Evolutionary conservation across 345 rosid species (phyloP).

Genomic region (Populus euphratica): DNA sequence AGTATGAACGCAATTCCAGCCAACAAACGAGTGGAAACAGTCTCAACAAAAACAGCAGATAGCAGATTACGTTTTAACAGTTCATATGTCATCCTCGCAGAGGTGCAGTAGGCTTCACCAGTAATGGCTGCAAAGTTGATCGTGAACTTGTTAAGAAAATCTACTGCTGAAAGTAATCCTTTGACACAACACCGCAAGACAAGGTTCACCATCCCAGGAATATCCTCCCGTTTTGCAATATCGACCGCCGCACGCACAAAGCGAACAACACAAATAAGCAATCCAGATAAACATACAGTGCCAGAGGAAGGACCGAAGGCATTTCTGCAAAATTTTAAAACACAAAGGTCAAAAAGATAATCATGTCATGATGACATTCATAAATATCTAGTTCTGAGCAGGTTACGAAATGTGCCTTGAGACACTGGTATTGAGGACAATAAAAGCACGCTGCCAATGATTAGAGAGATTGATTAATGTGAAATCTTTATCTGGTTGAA

Average conservation of each 20-base stretch:
- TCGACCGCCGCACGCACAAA: slow-evolving; percentile 78
- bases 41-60: slow-evolving; percentile 86
- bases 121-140: slow-evolving; percentile 89
- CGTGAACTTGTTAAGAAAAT: slow-evolving; percentile 89
- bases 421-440: neutral
- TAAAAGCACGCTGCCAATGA: neutral
- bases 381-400: neutral
- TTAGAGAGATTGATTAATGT: neutral
- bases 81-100: slow-evolving; percentile 87
- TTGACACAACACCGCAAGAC: slow-evolving; percentile 63
- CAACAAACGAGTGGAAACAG: slow-evolving; percentile 71
- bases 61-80: slow-evolving; percentile 84
- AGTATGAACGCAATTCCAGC: slow-evolving; percentile 66
- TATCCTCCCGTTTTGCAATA: slow-evolving; percentile 67
- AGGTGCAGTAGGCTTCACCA: slow-evolving; percentile 81
- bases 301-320: slow-evolving; percentile 88
- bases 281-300: slow-evolving; percentile 82
- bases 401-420: neutral
- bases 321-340: slow-evolving; percentile 50
- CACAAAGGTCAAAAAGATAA: neutral
- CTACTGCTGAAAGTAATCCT: slow-evolving; percentile 52
- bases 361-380: neutral
- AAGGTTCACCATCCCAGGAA: slow-evolving; percentile 60
- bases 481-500: neutral
- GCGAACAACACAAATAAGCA: slow-evolving; percentile 64